Evolutionary conservation across 202 grass and related monocot genomes (phyloP), one percentile per base, ranked within the genome.

Genomic region (Schoenoplectus tabernaemontani): DNA sequence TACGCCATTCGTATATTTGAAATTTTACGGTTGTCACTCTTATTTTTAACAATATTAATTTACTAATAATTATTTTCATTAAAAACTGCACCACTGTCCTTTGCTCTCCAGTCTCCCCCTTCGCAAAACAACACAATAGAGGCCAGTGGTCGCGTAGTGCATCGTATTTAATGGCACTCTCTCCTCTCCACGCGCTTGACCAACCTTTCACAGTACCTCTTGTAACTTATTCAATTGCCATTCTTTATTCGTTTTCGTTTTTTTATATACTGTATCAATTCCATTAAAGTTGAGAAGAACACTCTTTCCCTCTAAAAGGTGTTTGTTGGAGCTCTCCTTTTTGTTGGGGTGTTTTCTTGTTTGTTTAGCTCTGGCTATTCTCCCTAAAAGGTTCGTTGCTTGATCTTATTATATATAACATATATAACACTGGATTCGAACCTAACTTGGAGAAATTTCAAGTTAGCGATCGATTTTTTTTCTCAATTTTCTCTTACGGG

Each of bases 361-460:
- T 10, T 73, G 22, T 17, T 30, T 51, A n/a, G 6, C 26, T 51
- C 26, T 73, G 44, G 69, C 24, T 56, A 56, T 16, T 19, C 71
- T 75, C 71, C n/a, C n/a, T n/a, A n/a, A 56, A 73, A 56, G 71
- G 71, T 75, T 53, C 71, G 7, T 75, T 75, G 47, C 36, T 75
- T 75, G 3, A 75, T 75, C 16, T 53, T 75, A 10, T 12, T 43
- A n/a, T n/a, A n/a, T n/a, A n/a, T n/a, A n/a, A n/a, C n/a, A n/a
- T n/a, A n/a, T n/a, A n/a, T 48, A 46, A 48, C 42, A 71, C 41
- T 28, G 17, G 64, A 24, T 47, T 71, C 22, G 10, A 47, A 30
- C 42, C 1, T 6, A 16, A n/a, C 37, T n/a, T 75, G 39, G 47
- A 4, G 22, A 15, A 69, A 73, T 73, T 17, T 26, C 48, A 20